Base-by-base conservation (phyloP, 305 asterid species). In the Solanum hybrid region DNA sequence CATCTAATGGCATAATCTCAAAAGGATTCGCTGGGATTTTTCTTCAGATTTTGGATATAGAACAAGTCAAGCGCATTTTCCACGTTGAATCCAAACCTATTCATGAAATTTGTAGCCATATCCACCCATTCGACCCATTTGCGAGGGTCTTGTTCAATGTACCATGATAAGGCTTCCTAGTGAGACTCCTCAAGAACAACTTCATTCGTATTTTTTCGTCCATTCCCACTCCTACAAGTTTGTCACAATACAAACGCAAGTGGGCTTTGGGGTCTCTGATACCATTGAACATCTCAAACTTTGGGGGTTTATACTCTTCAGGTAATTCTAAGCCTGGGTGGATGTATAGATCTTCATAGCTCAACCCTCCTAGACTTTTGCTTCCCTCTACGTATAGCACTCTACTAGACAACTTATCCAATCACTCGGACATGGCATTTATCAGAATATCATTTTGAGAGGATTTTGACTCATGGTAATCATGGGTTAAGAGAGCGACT, bases 21-120 rank as follows among this genome's bases (percentile, higher is more conserved):
- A 0, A 22, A 20, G 11, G 5, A 20, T 20, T 67, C 8, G 0
- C 6, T 67, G 0, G 16, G 28, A 0, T n/a, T 67, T 2, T n/a
- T 67, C 14, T n/a, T 67, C 7, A 67, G 1, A 5, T 8, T 8
- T 22, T 64, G 3, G 2, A 64, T n/a, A 4, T n/a, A n/a, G 2
- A n/a, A 9, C 29, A 0, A 67, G 7, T 67, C 3, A 9, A 3
- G 6, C 2, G 3, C 28, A 64, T 64, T 64, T 10, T 64, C 6
- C 11, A 67, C 0, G 1, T 67, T 22, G 6, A 67, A n/a, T 3
- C 29, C 29, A 67, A 67, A 67, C 6, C 29, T 22, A 8, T n/a
- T 10, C 14, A n/a, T n/a, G 1, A 67, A n/a, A n/a, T 67, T 1
- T 0, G 1, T 22, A 10, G 7, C 4, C n/a, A 57, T 10, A 8